Percentiles rank a stretch among this genome's conserved stretches.
phyloP scores from a whole-genome alignment of 2,329 filamentous ascomycete species.

The Apiospora marii region DNA sequence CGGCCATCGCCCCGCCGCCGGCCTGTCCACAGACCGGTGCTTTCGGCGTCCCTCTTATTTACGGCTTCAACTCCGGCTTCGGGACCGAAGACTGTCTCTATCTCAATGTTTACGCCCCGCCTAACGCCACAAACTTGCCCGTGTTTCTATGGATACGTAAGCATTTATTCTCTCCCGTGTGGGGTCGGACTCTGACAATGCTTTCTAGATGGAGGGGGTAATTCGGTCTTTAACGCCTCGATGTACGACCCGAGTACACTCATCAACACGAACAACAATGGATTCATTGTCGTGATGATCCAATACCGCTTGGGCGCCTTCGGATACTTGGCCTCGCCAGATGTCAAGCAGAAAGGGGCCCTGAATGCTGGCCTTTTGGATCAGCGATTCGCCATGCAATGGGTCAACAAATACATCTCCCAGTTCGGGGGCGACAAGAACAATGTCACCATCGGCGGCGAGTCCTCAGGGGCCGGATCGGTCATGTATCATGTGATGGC shows the following conservation, averaged over 20 bases:
- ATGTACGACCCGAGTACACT: constrained; percentile 35
- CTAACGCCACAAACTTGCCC: constrained; percentile 42
- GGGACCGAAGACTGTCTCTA: constrained; percentile 55
- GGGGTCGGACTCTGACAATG: no score
- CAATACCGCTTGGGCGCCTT: constrained; percentile 53
- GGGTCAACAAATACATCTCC: constrained; percentile 61
- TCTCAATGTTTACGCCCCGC: constrained; percentile 54
- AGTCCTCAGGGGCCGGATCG: constrained; percentile 55
- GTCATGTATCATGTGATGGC: constrained; percentile 56
- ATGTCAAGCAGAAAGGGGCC: constrained; percentile 44
- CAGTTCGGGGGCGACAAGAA: constrained; percentile 59
- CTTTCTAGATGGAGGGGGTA: constrained; percentile 54
- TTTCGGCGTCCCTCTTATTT: constrained; percentile 35
- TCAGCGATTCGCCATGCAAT: constrained; percentile 58
- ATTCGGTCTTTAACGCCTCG: constrained; percentile 38
- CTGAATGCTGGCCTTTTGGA: constrained; percentile 58
- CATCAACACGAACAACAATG: constrained; percentile 48
- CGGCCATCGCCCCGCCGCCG: constrained; percentile 40
- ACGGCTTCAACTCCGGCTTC: constrained; percentile 33
- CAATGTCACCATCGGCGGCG: constrained; percentile 61
- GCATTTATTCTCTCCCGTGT: constrained; percentile 24
- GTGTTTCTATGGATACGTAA: constrained; percentile 58
- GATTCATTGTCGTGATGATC: constrained; percentile 51
- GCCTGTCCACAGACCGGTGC: constrained; percentile 44
- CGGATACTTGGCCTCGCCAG: constrained; percentile 57